A percentile compares a stretch with the other conserved stretches of the same genome.
Evolutionary conservation across 1,139 yeast species (phyloP).

Genomic region (Scheffersomyces quercinus): DNA sequence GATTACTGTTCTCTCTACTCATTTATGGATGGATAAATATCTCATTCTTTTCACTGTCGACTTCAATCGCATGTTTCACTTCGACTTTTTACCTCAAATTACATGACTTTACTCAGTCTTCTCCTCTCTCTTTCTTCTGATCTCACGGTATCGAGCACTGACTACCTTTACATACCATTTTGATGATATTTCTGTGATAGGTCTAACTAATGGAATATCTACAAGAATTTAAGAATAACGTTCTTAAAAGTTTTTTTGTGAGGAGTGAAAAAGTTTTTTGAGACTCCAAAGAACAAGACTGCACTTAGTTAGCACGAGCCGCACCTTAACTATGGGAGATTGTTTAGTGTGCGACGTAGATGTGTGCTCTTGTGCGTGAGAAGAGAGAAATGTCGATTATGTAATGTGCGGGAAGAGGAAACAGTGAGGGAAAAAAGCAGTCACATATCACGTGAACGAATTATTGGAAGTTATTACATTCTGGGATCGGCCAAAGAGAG

Average conservation of each 20-base stretch:
- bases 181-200: slow-evolving; percentile 27
- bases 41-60: too few relatives aligned
- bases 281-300: not conserved
- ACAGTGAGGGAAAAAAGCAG: not conserved
- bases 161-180: slow-evolving; percentile 27
- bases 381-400: too few relatives aligned
- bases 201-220: slow-evolving; percentile 3
- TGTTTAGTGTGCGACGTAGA: not conserved
- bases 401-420: too few relatives aligned
- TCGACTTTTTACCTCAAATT: too few relatives aligned
- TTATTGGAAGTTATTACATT: too few relatives aligned
- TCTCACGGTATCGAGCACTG: too few relatives aligned
- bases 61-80: too few relatives aligned
- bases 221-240: slow-evolving; percentile 2
- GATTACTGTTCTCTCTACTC: too few relatives aligned
- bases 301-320: slow-evolving; percentile 1
- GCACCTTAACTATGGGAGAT: not conserved
- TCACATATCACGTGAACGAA: not conserved
- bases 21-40: too few relatives aligned
- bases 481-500: too few relatives aligned
- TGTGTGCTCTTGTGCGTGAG: slow-evolving; percentile 2
- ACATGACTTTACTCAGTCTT: too few relatives aligned
- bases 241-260: not conserved
- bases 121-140: too few relatives aligned
- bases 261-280: slow-evolving; percentile 2